Percentiles rank a stretch among this genome's conserved stretches.
Conservation (phyloP, 139 green algal species). For the Nannochloris sp. region DNA sequence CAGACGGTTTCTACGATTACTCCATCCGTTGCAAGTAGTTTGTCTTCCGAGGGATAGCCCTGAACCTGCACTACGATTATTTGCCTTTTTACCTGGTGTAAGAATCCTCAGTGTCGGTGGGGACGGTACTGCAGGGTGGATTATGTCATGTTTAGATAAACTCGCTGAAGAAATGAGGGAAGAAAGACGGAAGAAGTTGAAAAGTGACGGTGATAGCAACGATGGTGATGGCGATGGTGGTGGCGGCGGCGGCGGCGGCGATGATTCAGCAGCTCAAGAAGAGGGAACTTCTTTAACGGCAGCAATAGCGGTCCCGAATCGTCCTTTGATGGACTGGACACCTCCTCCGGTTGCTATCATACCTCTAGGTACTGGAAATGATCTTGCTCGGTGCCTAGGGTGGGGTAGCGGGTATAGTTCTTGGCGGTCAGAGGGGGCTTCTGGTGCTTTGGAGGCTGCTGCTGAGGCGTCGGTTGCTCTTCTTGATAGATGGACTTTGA, state of each 20-base stretch:
- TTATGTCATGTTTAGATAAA: constrained; percentile 50
- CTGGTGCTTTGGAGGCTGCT: constrained; percentile 49
- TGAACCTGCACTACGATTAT: constrained; percentile 55
- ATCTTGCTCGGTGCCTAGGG: constrained; percentile 72
- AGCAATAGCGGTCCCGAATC: no score
- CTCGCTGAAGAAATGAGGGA: background rate
- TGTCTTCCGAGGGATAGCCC: constrained; percentile 56
- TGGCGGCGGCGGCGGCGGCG: background rate
- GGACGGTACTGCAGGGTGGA: constrained; percentile 74
- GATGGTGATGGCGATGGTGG: no score
- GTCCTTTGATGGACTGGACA: constrained; percentile 15
- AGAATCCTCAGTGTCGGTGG: constrained; percentile 70
- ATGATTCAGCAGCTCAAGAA: background rate
- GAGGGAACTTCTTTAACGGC: background rate
- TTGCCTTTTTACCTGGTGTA: constrained; percentile 42
- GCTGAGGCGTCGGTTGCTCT: constrained; percentile 33
- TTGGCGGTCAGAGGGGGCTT: constrained; percentile 19
- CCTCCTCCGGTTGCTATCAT: constrained; percentile 66
- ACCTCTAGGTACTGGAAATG: constrained; percentile 81
- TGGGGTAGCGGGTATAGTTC: constrained; percentile 60
- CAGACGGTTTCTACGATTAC: constrained; percentile 58
- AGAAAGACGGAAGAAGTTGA: background rate
- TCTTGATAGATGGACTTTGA: constrained; percentile 65
- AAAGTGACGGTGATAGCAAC: background rate
- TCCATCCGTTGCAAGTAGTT: constrained; percentile 78